Conservation (phyloP, 306 rosid genomes). For the Trifolium repens region DNA sequence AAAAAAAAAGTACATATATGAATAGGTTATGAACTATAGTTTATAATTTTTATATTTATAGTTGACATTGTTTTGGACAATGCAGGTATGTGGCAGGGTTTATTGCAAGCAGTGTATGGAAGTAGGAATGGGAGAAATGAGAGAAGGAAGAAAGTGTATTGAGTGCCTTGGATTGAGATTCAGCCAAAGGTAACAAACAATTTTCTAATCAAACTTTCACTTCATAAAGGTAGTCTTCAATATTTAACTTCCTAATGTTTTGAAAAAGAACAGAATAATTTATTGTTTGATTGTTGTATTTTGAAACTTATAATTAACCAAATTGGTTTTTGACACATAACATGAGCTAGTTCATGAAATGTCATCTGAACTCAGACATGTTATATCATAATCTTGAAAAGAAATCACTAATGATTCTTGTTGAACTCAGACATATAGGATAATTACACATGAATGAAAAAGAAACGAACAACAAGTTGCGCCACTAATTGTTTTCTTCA, state of each 20-base stretch:
- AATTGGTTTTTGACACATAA: no score
- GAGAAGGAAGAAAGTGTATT: constrained; percentile 84
- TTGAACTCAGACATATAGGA: no score
- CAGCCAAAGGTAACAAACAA: constrained; percentile 72
- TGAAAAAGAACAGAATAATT: not conserved
- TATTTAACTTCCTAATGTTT: not conserved
- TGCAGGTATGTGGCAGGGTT: constrained; percentile 91
- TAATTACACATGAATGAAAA: no score
- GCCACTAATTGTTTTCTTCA: not conserved
- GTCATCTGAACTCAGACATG: no score
- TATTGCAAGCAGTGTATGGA: constrained; percentile 77
- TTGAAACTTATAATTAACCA: no score
- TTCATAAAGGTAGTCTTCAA: not conserved
- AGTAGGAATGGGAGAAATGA: constrained; percentile 88
- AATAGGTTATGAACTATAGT: not conserved
- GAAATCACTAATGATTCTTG: no score
- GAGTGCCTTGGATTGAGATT: constrained; percentile 83
- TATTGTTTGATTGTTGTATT: no score
- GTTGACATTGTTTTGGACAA: constrained; percentile 18
- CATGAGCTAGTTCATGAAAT: no score
- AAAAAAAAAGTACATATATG: no score
- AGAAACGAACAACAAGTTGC: no score
- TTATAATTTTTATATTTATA: not conserved
- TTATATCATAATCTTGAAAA: no score
- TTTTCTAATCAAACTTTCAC: not conserved